phyloP scores from a whole-genome alignment of 1,139 yeast species.

The Nakaseomyces nivariensis region DNA sequence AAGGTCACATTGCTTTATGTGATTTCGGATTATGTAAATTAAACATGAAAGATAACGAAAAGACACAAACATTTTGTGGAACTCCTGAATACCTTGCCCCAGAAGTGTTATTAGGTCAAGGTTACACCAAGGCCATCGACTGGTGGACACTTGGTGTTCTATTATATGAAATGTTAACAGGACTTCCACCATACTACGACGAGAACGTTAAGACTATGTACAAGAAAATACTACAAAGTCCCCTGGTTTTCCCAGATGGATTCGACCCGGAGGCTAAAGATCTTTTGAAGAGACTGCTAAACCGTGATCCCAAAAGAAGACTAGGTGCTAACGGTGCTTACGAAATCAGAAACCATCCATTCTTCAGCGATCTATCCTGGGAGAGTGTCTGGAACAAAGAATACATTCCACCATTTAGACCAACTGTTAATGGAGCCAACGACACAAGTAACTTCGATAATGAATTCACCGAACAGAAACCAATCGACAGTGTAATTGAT shows the following conservation, averaged over 20 bases:
- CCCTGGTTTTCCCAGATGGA: slow-evolving; percentile 78
- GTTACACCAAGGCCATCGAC: slow-evolving; percentile 90
- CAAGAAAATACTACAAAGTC: slow-evolving; percentile 81
- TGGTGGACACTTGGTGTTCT: slow-evolving; percentile 97
- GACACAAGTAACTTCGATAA: slow-evolving; percentile 91
- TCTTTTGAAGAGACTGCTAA: slow-evolving; percentile 60
- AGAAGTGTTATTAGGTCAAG: slow-evolving; percentile 80
- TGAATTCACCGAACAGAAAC: slow-evolving; percentile 87
- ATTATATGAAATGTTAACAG: slow-evolving; percentile 91
- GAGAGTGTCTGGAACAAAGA: slow-evolving; percentile 70
- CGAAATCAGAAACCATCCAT: slow-evolving; percentile 76
- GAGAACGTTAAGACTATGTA: slow-evolving; percentile 94
- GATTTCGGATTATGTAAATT: slow-evolving; percentile 94
- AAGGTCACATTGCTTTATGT: slow-evolving; percentile 94
- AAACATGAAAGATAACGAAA: slow-evolving; percentile 80
- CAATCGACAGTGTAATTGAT: slow-evolving; percentile 92
- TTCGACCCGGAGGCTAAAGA: slow-evolving; percentile 87
- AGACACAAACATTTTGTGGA: slow-evolving; percentile 92
- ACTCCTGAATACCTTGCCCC: slow-evolving; percentile 97
- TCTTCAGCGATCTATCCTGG: slow-evolving; percentile 92
- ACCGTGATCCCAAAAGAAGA: slow-evolving; percentile 77
- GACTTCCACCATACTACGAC: slow-evolving; percentile 92
- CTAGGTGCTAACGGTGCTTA: slow-evolving; percentile 73
- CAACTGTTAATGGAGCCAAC: slow-evolving; percentile 73
- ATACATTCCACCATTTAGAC: slow-evolving; percentile 92